These are phyloP conservation scores for Trichoderma erinaceum DNA, from an alignment of 495 filamentous ascomycete genomes.

Conservation along the genomic window DNA sequence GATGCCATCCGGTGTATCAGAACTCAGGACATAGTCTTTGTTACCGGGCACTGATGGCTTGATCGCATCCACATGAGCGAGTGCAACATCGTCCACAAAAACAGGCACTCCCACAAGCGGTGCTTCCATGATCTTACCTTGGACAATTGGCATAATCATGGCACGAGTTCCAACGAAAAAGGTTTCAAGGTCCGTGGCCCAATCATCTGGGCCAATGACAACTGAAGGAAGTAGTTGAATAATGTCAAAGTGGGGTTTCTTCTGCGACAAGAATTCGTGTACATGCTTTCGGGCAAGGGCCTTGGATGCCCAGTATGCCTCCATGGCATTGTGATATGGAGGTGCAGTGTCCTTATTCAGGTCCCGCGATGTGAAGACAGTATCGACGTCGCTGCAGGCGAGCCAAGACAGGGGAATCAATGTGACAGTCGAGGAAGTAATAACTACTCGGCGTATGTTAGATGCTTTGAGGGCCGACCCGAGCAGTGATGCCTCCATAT, in stretches of 20 bases:
- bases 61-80: not conserved
- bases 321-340: not conserved
- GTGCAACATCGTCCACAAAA: not conserved
- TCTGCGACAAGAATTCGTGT: not conserved
- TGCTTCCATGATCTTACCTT: not conserved
- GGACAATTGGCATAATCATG: not conserved
- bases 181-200: not conserved
- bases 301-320: constrained; percentile 6
- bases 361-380: not conserved
- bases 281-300: not conserved
- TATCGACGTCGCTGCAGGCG: not conserved
- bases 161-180: not conserved
- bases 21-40: not conserved
- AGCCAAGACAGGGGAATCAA: not conserved
- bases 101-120: constrained; percentile 2
- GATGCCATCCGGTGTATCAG: not conserved
- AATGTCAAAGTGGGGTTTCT: not conserved
- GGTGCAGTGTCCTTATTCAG: not conserved
- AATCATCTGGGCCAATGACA: not conserved
- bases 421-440: not conserved
- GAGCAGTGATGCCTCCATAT: not conserved
- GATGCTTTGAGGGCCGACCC: not conserved
- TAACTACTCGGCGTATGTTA: not conserved
- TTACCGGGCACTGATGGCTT: not conserved
- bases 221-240: not conserved